Conservation (phyloP, 2,329 filamentous ascomycete species). For the Phaeosphaeriaceae sp. region DNA sequence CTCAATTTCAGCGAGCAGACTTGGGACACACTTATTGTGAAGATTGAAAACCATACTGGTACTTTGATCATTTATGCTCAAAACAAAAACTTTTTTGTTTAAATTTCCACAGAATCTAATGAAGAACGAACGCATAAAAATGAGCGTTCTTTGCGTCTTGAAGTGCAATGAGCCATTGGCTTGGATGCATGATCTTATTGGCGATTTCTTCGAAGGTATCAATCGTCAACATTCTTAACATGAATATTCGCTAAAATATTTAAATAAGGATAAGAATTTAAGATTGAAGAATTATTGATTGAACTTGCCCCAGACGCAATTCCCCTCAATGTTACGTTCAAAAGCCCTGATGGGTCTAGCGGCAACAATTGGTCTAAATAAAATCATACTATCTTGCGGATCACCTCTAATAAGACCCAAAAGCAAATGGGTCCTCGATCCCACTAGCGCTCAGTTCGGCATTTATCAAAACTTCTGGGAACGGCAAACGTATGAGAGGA, state of each 20-base stretch:
- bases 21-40: slow-evolving; percentile 1
- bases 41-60: slow-evolving; percentile 1
- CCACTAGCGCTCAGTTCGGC: slow-evolving; percentile 6
- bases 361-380: too few species aligned
- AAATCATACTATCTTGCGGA: too few species aligned
- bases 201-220: not conserved
- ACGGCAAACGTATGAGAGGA: not conserved
- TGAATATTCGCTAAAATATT: too few species aligned
- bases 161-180: slow-evolving; percentile 4
- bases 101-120: slow-evolving; percentile 4
- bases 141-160: not conserved
- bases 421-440: slow-evolving; percentile 3
- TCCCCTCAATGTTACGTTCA: too few species aligned
- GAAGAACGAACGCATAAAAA: not conserved
- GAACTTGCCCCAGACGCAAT: too few species aligned
- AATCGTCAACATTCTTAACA: not conserved
- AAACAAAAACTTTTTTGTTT: too few species aligned
- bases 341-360: too few species aligned
- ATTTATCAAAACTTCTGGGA: not conserved
- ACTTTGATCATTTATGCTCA: not conserved
- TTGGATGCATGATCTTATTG: slow-evolving; percentile 1
- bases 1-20: slow-evolving; percentile 10
- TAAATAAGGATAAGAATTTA: too few species aligned
- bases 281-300: too few species aligned
- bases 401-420: not conserved